Conservation (phyloP, 2,329 filamentous ascomycete species). For the Zymoseptoria brevis region DNA sequence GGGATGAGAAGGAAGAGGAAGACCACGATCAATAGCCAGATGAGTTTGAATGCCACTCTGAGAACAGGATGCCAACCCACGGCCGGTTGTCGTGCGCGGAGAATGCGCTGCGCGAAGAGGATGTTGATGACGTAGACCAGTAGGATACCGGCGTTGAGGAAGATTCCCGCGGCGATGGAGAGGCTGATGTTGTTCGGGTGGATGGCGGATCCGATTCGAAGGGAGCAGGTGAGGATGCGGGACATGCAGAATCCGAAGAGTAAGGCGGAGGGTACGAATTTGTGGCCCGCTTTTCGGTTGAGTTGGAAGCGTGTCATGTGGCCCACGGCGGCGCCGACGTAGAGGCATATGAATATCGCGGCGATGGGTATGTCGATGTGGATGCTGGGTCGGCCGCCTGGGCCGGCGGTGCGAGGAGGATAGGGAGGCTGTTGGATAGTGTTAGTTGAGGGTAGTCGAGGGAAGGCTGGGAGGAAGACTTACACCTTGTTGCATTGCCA, state of each 20-base stretch:
- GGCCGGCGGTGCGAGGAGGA: constrained; percentile 18
- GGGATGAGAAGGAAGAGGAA: constrained; percentile 12
- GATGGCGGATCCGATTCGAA: constrained; percentile 18
- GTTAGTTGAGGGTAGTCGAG: not conserved
- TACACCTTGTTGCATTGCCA: not conserved
- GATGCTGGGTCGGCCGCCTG: constrained; percentile 33
- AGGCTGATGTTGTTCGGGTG: constrained; percentile 17
- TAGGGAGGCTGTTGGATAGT: constrained; percentile 21
- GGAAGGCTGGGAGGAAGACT: not conserved
- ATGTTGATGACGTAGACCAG: constrained; percentile 13
- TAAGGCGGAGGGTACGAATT: constrained; percentile 32
- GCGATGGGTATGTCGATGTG: constrained; percentile 35
- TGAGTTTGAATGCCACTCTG: not conserved
- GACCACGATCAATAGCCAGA: constrained; percentile 4
- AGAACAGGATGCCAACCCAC: constrained; percentile 2
- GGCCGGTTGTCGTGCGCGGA: constrained; percentile 5
- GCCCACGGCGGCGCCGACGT: constrained; percentile 27
- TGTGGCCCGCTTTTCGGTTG: constrained; percentile 30
- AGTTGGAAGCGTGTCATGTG: constrained; percentile 35
- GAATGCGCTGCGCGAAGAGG: constrained; percentile 9
- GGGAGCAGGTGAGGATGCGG: constrained; percentile 29
- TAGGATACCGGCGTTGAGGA: constrained; percentile 13
- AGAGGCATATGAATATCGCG: constrained; percentile 33
- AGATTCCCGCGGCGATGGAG: constrained; percentile 13
- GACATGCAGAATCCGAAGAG: constrained; percentile 36